A percentile compares a stretch with the other conserved stretches of the same genome.
Conservation (phyloP, 176 grass and related monocot genomes). For the Aegilops sharonensis region DNA sequence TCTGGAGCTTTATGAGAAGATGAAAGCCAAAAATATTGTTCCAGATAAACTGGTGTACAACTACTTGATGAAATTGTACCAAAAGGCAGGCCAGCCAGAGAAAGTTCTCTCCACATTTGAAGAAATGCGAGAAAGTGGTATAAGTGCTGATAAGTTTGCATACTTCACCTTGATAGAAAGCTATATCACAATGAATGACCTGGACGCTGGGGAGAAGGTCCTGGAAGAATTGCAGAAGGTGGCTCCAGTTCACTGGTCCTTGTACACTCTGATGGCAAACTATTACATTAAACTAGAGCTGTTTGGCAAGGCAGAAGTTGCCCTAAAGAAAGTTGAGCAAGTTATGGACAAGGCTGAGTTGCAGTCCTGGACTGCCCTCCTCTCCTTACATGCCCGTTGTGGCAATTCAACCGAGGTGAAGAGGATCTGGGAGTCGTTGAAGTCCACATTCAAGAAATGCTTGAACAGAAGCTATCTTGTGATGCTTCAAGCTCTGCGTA, state of each 20-base stretch:
- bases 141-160: constrained; percentile 29
- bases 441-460: constrained; percentile 16
- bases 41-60: constrained; percentile 25
- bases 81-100: background rate
- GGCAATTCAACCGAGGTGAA: constrained; percentile 51
- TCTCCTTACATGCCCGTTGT: constrained; percentile 31
- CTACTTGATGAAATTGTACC: constrained; percentile 48
- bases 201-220: constrained; percentile 39
- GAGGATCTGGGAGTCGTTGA: constrained; percentile 50
- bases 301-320: constrained; percentile 33
- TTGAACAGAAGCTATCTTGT: too few species aligned
- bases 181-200: constrained; percentile 31
- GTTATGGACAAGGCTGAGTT: background rate
- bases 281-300: constrained; percentile 40
- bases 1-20: constrained; percentile 38
- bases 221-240: background rate
- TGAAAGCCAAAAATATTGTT: constrained; percentile 35
- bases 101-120: too few species aligned
- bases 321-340: constrained; percentile 36
- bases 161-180: constrained; percentile 36
- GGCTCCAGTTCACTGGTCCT: too few species aligned
- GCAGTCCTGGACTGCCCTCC: background rate
- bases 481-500: constrained; percentile 32
- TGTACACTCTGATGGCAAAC: constrained; percentile 24
- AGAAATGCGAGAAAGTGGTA: background rate